Evolutionary conservation across 331 rosid genomes (phyloP), one percentile per base, ranked within the genome.

Genomic region (Cydonia oblonga): DNA sequence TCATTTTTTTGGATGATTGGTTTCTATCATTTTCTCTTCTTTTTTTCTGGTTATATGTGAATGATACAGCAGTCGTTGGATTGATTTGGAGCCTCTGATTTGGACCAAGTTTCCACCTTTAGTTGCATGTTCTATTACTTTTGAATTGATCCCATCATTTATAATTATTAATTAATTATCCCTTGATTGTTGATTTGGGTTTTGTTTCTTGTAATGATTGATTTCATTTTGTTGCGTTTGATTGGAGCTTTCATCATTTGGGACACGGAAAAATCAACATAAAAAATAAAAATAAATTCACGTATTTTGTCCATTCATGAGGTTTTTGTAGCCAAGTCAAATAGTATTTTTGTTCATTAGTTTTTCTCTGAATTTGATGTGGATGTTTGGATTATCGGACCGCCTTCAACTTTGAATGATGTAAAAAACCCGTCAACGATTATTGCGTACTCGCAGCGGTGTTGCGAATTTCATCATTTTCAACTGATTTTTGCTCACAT

Each of bases 121-220:
- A 53, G 9, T 51, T 2, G 28, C 22, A 18, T 15, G 20, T 22
- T 66, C 62, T 11, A 60, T 52, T 35, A 15, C 19, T 71, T 65
- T 62, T 71, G 20, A 63, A 54, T 16, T 22, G 32, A 46, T 57
- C 76, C 76, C 77, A 18, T 49, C 15, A 76, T 77, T 59, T 32
- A 16, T 2, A 5, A 9, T 18, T 35, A 13, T 19, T 24, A 64
- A 9, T 18, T 35, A 13, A 24, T 32, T 13, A 18, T 79, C 5
- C 23, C 26, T 35, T 32, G 32, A 5, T 20, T 46, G 51, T 71
- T 58, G 35, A 42, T 15, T 40, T 65, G 13, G 19, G 57, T 57
- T 72, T 68, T 24, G 57, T 68, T 72, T 9, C 15, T 32, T 57
- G 7, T n/a, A 26, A 38, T 32, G 35, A 16, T 59, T 35, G 28